Evolutionary conservation across 2,329 filamentous ascomycete genomes (phyloP).

Genomic region (Hirsutella minnesotensis): DNA sequence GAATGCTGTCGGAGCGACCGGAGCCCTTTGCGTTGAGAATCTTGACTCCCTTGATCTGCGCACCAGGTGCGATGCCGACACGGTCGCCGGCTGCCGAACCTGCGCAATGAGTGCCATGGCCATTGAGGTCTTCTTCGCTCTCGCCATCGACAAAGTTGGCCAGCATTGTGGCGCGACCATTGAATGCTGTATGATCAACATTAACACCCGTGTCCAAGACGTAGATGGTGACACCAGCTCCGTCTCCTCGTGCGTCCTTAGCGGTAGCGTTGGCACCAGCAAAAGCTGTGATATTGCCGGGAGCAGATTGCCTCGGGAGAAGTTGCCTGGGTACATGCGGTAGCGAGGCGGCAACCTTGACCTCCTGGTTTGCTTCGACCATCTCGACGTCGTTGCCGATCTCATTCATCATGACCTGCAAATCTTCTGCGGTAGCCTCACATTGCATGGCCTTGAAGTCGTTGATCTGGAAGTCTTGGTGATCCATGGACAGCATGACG

Average conservation of each 20-base stretch:
- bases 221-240: constrained; percentile 41
- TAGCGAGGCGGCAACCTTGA: not conserved
- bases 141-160: constrained; percentile 37
- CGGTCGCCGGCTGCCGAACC: constrained; percentile 49
- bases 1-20: constrained; percentile 33
- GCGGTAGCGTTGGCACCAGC: no score
- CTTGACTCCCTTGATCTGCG: constrained; percentile 44
- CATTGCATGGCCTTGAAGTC: constrained; percentile 23
- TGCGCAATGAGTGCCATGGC: constrained; percentile 53
- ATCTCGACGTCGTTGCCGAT: constrained; percentile 13
- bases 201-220: constrained; percentile 55
- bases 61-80: constrained; percentile 51
- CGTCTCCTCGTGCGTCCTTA: constrained; percentile 9
- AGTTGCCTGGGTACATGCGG: not conserved
- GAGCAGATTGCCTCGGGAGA: not conserved
- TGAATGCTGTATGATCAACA: constrained; percentile 41
- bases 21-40: constrained; percentile 36
- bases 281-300: no score
- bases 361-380: not conserved
- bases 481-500: constrained; percentile 32
- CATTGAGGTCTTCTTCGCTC: constrained; percentile 42
- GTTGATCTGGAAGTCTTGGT: constrained; percentile 20
- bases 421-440: constrained; percentile 20
- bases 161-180: constrained; percentile 40
- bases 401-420: constrained; percentile 34